These are phyloP conservation scores for Pogostemon cablin DNA, from an alignment of 257 asterid species.

Conservation along the genomic window DNA sequence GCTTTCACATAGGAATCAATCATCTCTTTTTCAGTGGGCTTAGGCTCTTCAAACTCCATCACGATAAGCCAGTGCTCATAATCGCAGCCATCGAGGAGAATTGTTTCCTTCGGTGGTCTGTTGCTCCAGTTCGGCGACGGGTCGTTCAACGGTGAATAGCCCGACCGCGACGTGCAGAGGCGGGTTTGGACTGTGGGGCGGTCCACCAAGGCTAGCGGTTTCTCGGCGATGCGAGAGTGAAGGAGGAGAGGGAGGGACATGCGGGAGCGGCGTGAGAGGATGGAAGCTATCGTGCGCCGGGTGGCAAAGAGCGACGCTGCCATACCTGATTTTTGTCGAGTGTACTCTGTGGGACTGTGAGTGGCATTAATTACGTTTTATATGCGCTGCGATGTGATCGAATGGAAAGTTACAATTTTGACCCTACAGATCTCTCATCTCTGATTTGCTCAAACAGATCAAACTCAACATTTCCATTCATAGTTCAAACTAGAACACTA, in stretches of 20 bases:
- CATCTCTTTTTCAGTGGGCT: constrained; percentile 83
- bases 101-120: constrained; percentile 92
- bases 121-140: constrained; percentile 99
- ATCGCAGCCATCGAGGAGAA: constrained; percentile 90
- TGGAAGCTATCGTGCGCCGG: constrained; percentile 68
- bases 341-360: too few species aligned
- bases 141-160: constrained; percentile 86
- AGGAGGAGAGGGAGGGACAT: constrained; percentile 45
- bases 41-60: constrained; percentile 72
- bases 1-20: constrained; percentile 79
- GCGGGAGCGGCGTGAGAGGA: constrained; percentile 56
- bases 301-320: constrained; percentile 58
- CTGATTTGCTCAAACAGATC: too few species aligned
- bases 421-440: too few species aligned
- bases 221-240: constrained; percentile 24
- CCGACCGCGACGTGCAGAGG: constrained; percentile 63
- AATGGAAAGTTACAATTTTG: too few species aligned
- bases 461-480: too few species aligned
- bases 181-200: constrained; percentile 44
- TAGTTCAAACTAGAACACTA: too few species aligned
- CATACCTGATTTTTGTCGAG: constrained; percentile 35
- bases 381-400: too few species aligned
- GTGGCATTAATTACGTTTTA: too few species aligned
- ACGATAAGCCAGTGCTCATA: constrained; percentile 97
- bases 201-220: constrained; percentile 27